These are phyloP conservation scores for Dryadomyces quercivorus DNA, from an alignment of 2,329 filamentous ascomycete species.

Conservation along the genomic window DNA sequence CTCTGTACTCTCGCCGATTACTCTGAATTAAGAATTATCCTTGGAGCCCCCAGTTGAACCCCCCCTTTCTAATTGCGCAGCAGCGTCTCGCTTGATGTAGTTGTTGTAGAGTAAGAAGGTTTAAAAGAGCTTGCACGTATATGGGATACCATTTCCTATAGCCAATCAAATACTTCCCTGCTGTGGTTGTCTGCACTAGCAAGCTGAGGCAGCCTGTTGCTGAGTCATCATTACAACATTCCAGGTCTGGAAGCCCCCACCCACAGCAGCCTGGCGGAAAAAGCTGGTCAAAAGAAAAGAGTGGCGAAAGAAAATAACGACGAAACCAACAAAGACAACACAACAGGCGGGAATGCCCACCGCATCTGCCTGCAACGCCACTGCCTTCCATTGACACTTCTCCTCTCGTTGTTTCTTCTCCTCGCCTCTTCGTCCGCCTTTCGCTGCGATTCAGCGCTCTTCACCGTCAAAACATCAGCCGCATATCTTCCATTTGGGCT, in stretches of 20 bases:
- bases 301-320: background rate
- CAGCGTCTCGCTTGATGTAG: too few relatives aligned
- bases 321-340: background rate
- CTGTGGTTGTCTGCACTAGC: too few relatives aligned
- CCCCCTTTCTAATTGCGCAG: too few relatives aligned
- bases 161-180: too few relatives aligned
- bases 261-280: background rate
- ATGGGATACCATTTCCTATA: too few relatives aligned
- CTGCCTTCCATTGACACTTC: background rate
- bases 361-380: background rate
- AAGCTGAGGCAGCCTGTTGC: background rate
- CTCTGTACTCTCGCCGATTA: too few relatives aligned
- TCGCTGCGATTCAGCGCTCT: background rate
- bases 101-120: too few relatives aligned
- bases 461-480: background rate
- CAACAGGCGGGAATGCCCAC: background rate
- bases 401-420: background rate
- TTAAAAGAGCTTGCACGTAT: too few relatives aligned
- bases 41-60: too few relatives aligned
- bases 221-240: background rate
- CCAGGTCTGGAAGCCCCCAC: background rate
- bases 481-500: background rate
- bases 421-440: background rate
- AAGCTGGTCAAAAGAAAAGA: background rate
- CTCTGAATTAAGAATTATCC: too few relatives aligned